A percentile compares a stretch with the other conserved stretches of the same genome.
Evolutionary conservation across 495 filamentous ascomycete genomes (phyloP).

Genomic region (Cenococcum geophilum): DNA sequence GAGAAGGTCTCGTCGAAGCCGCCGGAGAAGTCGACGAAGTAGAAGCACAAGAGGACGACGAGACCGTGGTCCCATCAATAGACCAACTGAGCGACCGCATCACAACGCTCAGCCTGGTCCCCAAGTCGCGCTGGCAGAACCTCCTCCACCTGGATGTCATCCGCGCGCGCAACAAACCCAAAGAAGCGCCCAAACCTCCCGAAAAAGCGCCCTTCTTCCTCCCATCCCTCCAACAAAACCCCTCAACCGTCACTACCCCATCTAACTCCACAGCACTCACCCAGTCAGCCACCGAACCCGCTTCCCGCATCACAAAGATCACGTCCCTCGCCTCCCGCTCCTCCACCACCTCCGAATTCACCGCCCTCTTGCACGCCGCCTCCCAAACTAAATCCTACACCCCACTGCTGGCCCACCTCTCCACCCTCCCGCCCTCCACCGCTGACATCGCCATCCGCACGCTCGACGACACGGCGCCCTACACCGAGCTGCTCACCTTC

Average conservation of each 20-base stretch:
- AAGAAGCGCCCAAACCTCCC: slow-evolving; percentile 80
- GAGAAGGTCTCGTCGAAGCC: slow-evolving; percentile 55
- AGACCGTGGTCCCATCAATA: slow-evolving; percentile 45
- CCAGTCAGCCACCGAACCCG: not conserved
- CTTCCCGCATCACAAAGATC: slow-evolving; percentile 19
- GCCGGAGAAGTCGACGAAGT: slow-evolving; percentile 41
- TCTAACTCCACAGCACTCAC: slow-evolving; percentile 13
- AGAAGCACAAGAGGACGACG: slow-evolving; percentile 36
- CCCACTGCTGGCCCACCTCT: slow-evolving; percentile 62
- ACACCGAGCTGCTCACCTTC: slow-evolving; percentile 58
- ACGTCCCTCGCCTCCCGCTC: slow-evolving; percentile 38
- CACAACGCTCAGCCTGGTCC: slow-evolving; percentile 81
- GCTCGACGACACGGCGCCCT: slow-evolving; percentile 47
- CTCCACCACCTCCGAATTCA: slow-evolving; percentile 44
- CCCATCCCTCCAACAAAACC: slow-evolving; percentile 51
- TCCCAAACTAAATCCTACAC: slow-evolving; percentile 45
- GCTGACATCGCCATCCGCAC: slow-evolving; percentile 87
- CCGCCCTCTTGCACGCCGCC: slow-evolving; percentile 50
- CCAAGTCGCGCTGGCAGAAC: slow-evolving; percentile 87
- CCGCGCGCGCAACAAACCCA: slow-evolving; percentile 89
- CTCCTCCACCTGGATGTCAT: slow-evolving; percentile 85
- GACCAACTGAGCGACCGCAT: slow-evolving; percentile 76
- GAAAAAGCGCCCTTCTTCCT: slow-evolving; percentile 97
- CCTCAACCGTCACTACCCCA: slow-evolving; percentile 1
- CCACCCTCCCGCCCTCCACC: slow-evolving; percentile 67